Evolutionary conservation across 441 rosid species (phyloP), one percentile per base, ranked within the genome.

Genomic region (Gossypium aridum): DNA sequence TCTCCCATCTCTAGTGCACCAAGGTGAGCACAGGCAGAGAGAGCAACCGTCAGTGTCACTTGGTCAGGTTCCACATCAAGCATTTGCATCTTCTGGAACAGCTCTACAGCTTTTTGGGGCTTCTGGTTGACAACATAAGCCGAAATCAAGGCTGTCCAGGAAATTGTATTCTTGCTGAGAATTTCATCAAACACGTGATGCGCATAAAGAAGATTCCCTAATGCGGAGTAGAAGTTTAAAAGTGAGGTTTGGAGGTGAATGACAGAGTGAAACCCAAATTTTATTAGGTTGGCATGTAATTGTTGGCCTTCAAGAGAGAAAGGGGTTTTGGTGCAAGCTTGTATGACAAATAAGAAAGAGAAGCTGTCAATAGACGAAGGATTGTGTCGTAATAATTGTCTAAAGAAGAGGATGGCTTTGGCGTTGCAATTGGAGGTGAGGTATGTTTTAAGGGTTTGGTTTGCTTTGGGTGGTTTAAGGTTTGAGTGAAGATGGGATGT

Each of bases 1-100:
- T 84, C 83, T 70, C 89, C 87, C 69, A 81, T 74, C 22, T 80
- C 76, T 7, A 83, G 26, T 0, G 83, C 83, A 2, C 89, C 83
- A 23, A 80, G 84, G 76, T 80, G 80, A 78, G 86, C 86, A 1
- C 83, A 83, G 39, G 84, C 86, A 0, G 83, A 81, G 39, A 83
- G 75, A 53, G 81, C 79, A 25, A 80, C 84, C 26, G 82, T 83
- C 61, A 83, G 31, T 13, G 80, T 80, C 75, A 86, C 77, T 7
- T 66, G 77, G 72, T 83, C 87, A 73, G 79, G 84, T 49, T 85
- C 77, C 5, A 82, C 74, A 7, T 51, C 77, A 68, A 71, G 79
- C 19, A 20, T 66, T 53, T 83, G 83, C 85, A 82, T 80, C 78
- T 55, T 79, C 55, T 62, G 56, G 70, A 83, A 79, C 49, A 85